Evolutionary conservation across 2,329 filamentous ascomycete genomes (phyloP).

Genomic region (Talaromyces piceae): DNA sequence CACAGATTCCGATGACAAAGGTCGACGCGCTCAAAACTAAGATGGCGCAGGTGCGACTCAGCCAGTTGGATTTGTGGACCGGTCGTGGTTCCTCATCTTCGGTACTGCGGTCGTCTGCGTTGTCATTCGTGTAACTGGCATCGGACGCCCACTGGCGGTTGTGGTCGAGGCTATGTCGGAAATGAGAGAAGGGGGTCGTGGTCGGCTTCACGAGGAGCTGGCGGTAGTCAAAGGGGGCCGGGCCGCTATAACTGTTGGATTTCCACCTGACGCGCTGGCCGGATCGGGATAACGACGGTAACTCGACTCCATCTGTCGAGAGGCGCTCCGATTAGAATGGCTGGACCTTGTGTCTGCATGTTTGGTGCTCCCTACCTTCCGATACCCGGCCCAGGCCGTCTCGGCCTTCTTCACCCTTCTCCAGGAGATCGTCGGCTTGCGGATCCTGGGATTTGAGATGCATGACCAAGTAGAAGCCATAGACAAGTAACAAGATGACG

Average conservation of each 20-base stretch:
- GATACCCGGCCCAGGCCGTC: neutral
- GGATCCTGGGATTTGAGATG: neutral
- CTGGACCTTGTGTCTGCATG: neutral
- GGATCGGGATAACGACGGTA: neutral
- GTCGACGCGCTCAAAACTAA: constrained; percentile 56
- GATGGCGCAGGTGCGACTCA: constrained; percentile 26
- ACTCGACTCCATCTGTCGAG: neutral
- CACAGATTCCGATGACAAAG: constrained; percentile 59
- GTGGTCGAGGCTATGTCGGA: neutral
- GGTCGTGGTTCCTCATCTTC: neutral
- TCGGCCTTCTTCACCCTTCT: neutral
- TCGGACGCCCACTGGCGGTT: neutral
- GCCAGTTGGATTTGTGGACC: neutral
- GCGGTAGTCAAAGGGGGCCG: constrained; percentile 4
- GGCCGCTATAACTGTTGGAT: neutral
- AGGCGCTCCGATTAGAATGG: neutral
- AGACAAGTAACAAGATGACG: constrained; percentile 2
- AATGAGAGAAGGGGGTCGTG: neutral
- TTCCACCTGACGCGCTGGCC: neutral
- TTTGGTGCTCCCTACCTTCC: neutral
- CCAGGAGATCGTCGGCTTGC: neutral
- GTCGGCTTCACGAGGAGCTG: neutral
- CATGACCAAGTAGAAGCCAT: constrained; percentile 15
- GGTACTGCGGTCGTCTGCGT: neutral
- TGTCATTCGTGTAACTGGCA: neutral